Conservation (phyloP, 2,329 filamentous ascomycete species). For the Pseudocercospora fuligena region DNA sequence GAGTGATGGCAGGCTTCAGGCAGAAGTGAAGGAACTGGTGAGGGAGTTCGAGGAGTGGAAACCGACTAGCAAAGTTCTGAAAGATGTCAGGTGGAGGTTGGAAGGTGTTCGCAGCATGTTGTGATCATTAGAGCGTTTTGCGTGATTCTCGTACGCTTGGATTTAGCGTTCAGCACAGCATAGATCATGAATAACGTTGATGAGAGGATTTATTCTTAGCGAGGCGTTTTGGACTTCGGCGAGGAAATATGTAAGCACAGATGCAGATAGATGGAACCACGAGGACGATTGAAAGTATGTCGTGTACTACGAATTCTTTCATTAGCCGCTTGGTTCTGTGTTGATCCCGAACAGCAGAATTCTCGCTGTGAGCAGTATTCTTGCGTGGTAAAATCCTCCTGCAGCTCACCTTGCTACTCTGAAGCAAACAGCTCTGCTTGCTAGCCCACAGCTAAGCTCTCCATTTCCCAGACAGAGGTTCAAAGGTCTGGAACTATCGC, state of each 20-base stretch:
- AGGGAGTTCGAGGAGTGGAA: constrained; percentile 92
- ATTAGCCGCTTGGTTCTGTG: too few relatives aligned
- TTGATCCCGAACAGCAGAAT: too few relatives aligned
- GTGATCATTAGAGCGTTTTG: constrained; percentile 35
- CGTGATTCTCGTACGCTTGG: background rate
- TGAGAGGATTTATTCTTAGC: background rate
- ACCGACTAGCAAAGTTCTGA: constrained; percentile 84
- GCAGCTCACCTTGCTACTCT: too few relatives aligned
- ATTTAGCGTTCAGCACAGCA: background rate
- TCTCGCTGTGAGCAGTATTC: too few relatives aligned
- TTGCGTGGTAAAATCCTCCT: too few relatives aligned
- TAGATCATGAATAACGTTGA: background rate
- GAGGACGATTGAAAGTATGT: background rate
- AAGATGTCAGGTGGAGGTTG: constrained; percentile 92
- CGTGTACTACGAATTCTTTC: background rate
- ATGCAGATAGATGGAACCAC: background rate
- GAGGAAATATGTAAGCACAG: background rate
- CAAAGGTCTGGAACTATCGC: too few relatives aligned
- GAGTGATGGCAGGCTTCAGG: constrained; percentile 66
- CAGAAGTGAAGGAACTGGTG: constrained; percentile 80
- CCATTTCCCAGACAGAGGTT: too few relatives aligned
- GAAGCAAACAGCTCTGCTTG: too few relatives aligned
- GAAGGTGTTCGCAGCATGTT: constrained; percentile 90
- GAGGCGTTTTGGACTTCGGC: background rate
- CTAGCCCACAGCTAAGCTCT: too few relatives aligned